Base-by-base conservation (phyloP, 768 basidiomycete species). In the Pisolithus marmoratus region DNA sequence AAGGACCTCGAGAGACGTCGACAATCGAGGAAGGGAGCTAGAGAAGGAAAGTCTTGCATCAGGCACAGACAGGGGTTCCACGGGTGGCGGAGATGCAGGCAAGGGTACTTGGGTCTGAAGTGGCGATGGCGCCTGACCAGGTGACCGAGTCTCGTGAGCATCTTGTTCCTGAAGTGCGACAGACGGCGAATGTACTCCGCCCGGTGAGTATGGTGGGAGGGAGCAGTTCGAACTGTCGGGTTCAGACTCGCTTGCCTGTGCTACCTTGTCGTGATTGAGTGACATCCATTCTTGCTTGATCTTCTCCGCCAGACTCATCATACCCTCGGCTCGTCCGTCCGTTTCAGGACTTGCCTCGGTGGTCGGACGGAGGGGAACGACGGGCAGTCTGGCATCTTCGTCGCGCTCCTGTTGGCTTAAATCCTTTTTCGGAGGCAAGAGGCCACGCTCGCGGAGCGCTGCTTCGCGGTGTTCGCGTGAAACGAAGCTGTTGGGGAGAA, bases 371-470 rank as follows among this genome's bases (percentile, higher is more conserved):
- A 61, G 61, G 8, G 61, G 63, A 73, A 71, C 40, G 63, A 68
- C 53, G 72, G 64, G 42, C 48, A 69, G 56, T 73, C 77, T 62
- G 65, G 71, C 23, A 60, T 68, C 65, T 65, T 77, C 48, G 74
- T 72, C 63, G 66, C 74, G 57, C 65, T 77, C 68, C 48, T 70
- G 68, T 38, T 60, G 41, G 41, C 70, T 74, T 5, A 72, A 64
- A 46, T 69, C 68, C 34, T 63, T 67, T 23, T 53, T 38, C 2
- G 77, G 74, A 22, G 84, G 82, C 2, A 79, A 68, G 37, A 85
- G 69, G 0, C 83, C 83, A 29, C 82, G 76, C 57, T 76, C 82
- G 12, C 83, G 76, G 20, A 85, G 72, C 2, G 83, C 83, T 3
- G 80, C 82, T 43, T 82, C 77, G 20, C 66, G 49, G 20, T 58